These are phyloP conservation scores for Pseudogymnoascus sp. DNA, from an alignment of 2,329 filamentous ascomycete species.

Conservation along the genomic window DNA sequence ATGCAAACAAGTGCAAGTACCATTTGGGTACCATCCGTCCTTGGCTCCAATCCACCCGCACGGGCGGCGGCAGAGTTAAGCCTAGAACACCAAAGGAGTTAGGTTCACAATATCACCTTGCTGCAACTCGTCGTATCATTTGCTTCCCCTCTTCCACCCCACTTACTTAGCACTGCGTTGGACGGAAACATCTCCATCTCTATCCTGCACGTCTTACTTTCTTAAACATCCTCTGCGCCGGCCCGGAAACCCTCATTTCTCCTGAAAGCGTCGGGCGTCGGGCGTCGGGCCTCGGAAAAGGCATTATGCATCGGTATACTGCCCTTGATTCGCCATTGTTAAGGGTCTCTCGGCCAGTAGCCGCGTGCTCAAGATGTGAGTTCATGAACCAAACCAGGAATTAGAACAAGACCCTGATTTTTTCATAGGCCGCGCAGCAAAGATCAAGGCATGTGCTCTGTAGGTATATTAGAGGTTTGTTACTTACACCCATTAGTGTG, in stretches of 20 bases:
- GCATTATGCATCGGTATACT: slow-evolving; percentile 7
- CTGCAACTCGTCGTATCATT: slow-evolving; percentile 8
- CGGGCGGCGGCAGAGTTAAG: slow-evolving; percentile 3
- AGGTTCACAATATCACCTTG: slow-evolving; percentile 4
- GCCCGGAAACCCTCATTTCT: slow-evolving; percentile 5
- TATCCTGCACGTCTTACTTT: slow-evolving; percentile 8
- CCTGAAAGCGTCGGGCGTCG: background rate
- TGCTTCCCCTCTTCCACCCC: slow-evolving; percentile 4
- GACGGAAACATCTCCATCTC: slow-evolving; percentile 6
- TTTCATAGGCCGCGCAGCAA: slow-evolving; percentile 62
- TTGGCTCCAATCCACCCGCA: slow-evolving; percentile 8
- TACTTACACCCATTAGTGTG: slow-evolving; percentile 50
- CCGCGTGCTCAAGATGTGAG: slow-evolving; percentile 68
- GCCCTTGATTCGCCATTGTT: slow-evolving; percentile 43
- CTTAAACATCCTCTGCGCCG: slow-evolving; percentile 4
- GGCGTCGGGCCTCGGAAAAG: background rate
- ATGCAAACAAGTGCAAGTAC: background rate
- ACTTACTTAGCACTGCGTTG: slow-evolving; percentile 2
- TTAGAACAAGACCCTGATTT: slow-evolving; percentile 5
- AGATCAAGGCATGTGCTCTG: slow-evolving; percentile 61
- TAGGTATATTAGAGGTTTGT: background rate
- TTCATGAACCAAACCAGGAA: slow-evolving; percentile 12
- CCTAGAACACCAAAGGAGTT: slow-evolving; percentile 8
- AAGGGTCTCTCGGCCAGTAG: slow-evolving; percentile 68
- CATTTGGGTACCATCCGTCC: background rate